phyloP scores from a whole-genome alignment of 2,329 filamentous ascomycete species.

The Talaromyces sp. region DNA sequence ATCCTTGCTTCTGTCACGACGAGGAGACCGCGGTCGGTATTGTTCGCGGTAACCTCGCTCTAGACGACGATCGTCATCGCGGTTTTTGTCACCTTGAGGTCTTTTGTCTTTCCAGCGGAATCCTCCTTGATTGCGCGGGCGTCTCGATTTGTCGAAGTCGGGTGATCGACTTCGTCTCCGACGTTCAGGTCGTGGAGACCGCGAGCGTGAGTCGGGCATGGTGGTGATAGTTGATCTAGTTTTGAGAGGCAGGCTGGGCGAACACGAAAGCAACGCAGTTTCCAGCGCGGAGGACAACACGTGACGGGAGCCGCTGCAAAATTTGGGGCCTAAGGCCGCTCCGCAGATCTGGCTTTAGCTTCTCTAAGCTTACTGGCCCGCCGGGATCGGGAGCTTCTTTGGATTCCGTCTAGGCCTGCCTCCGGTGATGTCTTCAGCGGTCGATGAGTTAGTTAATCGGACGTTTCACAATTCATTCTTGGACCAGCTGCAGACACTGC shows the following conservation, averaged over 20 bases:
- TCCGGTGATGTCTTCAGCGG: not conserved
- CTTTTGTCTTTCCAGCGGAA: slow-evolving; percentile 51
- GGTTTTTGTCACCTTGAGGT: slow-evolving; percentile 49
- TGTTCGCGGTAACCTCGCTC: slow-evolving; percentile 52
- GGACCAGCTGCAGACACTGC: not conserved
- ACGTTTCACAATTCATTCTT: not conserved
- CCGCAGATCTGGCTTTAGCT: not conserved
- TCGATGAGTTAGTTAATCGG: not conserved
- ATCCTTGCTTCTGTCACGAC: slow-evolving; percentile 38
- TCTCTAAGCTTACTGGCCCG: slow-evolving; percentile 4
- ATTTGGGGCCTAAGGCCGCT: slow-evolving; percentile 11
- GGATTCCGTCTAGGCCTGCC: not conserved
- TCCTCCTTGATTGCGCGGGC: slow-evolving; percentile 41
- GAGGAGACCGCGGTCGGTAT: slow-evolving; percentile 36
- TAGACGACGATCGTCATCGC: slow-evolving; percentile 46
- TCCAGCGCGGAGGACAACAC: slow-evolving; percentile 4
- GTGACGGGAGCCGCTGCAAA: slow-evolving; percentile 10
- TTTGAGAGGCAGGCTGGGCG: slow-evolving; percentile 9
- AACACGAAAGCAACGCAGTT: slow-evolving; percentile 1
- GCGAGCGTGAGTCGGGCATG: slow-evolving; percentile 19
- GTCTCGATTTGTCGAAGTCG: slow-evolving; percentile 31
- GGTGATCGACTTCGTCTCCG: slow-evolving; percentile 46
- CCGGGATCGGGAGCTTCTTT: too few species aligned
- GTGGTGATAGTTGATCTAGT: not conserved
- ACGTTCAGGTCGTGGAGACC: slow-evolving; percentile 30